These are phyloP conservation scores for Penicillium sp. DNA, from an alignment of 2,329 filamentous ascomycete genomes.

Conservation along the genomic window DNA sequence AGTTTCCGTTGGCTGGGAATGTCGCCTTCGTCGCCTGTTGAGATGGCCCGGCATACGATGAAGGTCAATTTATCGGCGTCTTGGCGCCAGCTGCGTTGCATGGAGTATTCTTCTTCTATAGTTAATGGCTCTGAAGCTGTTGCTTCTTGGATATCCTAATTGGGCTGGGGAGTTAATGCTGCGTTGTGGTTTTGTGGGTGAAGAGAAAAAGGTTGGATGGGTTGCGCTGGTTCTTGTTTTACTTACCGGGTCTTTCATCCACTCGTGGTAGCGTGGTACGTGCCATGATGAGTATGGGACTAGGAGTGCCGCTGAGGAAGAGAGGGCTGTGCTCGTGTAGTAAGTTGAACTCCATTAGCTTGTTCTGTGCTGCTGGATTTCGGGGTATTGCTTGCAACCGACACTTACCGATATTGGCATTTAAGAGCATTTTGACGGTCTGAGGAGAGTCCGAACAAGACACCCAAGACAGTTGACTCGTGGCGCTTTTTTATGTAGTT, in stretches of 20 bases:
- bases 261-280: slow-evolving; percentile 79
- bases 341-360: background rate
- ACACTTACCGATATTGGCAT: slow-evolving; percentile 36
- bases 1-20: background rate
- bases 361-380: background rate
- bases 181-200: too few species aligned
- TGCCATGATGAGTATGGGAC: slow-evolving; percentile 83
- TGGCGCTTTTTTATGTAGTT: background rate
- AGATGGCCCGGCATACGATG: slow-evolving; percentile 68
- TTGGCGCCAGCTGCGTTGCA: slow-evolving; percentile 83
- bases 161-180: background rate
- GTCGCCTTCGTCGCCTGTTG: background rate
- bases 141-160: slow-evolving; percentile 69
- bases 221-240: background rate
- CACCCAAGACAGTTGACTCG: too few species aligned
- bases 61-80: slow-evolving; percentile 90
- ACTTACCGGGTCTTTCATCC: slow-evolving; percentile 79
- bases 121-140: slow-evolving; percentile 86
- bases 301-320: slow-evolving; percentile 67
- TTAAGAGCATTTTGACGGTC: slow-evolving; percentile 33
- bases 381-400: background rate
- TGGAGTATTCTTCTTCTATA: slow-evolving; percentile 80
- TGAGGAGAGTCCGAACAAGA: background rate
- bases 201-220: too few species aligned
- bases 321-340: slow-evolving; percentile 57